phyloP scores from a whole-genome alignment of 2,329 filamentous ascomycete genomes.

The Aspergillus vadensis region DNA sequence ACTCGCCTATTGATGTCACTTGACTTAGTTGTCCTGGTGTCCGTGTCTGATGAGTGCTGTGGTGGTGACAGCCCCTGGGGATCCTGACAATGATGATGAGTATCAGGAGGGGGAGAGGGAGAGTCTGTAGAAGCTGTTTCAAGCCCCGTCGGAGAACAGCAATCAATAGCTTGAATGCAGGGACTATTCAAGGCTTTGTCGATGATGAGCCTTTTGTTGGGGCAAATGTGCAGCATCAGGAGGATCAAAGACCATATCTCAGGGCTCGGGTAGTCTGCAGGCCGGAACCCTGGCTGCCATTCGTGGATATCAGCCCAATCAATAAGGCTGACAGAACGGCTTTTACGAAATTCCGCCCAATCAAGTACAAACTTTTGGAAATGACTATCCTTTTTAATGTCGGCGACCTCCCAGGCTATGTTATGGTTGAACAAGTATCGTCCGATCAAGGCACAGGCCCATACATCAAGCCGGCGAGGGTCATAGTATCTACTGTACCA shows the following conservation, averaged over 20 bases:
- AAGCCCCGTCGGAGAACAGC: slow-evolving; percentile 59
- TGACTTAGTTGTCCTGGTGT: no score
- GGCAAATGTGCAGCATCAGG: slow-evolving; percentile 81
- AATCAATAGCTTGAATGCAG: slow-evolving; percentile 75
- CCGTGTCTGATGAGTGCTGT: no score
- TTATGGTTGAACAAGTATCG: slow-evolving; percentile 62
- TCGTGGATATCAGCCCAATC: not conserved
- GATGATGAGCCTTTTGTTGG: slow-evolving; percentile 69
- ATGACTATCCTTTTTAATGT: no score
- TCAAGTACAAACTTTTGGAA: no score
- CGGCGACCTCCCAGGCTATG: not conserved
- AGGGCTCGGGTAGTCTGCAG: not conserved
- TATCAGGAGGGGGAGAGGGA: not conserved
- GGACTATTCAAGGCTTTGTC: slow-evolving; percentile 67
- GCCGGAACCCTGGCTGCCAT: not conserved
- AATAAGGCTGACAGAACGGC: not conserved
- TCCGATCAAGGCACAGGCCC: slow-evolving; percentile 83
- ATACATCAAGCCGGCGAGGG: slow-evolving; percentile 78
- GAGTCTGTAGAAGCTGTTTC: not conserved
- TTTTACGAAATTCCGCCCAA: not conserved
- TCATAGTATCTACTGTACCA: slow-evolving; percentile 58
- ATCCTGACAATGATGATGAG: not conserved
- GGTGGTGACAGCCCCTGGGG: no score
- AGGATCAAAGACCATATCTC: slow-evolving; percentile 55
- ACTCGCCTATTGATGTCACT: no score